Percentiles rank a stretch among this genome's conserved stretches.
Evolutionary conservation across 108 stramenopile genomes (phyloP).

Genomic region (Skeletonema tropicum): DNA sequence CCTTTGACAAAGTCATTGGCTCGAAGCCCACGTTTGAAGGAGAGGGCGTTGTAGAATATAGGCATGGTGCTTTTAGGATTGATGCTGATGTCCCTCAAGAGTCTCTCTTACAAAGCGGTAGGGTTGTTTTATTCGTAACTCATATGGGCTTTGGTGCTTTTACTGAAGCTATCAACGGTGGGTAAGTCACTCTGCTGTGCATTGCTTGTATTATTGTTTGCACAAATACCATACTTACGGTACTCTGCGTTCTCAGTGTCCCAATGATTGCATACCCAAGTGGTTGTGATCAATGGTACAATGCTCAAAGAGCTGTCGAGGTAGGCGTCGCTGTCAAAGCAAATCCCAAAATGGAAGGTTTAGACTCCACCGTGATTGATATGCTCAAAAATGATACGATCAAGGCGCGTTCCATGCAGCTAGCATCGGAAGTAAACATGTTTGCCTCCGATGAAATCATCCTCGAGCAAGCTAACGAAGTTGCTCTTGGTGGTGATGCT

Average conservation of each 20-base stretch:
- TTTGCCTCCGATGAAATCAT: background rate
- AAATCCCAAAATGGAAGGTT: conserved; percentile 2
- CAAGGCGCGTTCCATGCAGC: background rate
- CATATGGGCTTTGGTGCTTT: conserved; percentile 24
- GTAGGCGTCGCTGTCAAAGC: conserved; percentile 16
- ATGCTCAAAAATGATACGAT: background rate
- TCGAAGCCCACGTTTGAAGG: conserved; percentile 6
- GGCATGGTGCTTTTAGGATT: background rate
- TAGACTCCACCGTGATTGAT: background rate
- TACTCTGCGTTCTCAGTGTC: background rate
- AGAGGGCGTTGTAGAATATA: conserved; percentile 8
- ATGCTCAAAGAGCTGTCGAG: conserved; percentile 20
- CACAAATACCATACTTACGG: too few species aligned
- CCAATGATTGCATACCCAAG: conserved; percentile 9
- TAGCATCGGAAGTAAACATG: background rate
- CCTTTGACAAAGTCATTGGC: conserved; percentile 9
- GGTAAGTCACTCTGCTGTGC: too few species aligned
- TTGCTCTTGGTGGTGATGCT: background rate
- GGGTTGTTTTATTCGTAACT: conserved; percentile 3
- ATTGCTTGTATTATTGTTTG: too few species aligned
- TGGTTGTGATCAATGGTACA: conserved; percentile 28
- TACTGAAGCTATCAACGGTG: conserved; percentile 15
- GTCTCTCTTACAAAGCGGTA: conserved; percentile 13
- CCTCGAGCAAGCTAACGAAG: background rate
- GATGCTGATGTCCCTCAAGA: conserved; percentile 9